Evolutionary conservation across 176 grass and related monocot species (phyloP).

Genomic region (Carex cristatella): DNA sequence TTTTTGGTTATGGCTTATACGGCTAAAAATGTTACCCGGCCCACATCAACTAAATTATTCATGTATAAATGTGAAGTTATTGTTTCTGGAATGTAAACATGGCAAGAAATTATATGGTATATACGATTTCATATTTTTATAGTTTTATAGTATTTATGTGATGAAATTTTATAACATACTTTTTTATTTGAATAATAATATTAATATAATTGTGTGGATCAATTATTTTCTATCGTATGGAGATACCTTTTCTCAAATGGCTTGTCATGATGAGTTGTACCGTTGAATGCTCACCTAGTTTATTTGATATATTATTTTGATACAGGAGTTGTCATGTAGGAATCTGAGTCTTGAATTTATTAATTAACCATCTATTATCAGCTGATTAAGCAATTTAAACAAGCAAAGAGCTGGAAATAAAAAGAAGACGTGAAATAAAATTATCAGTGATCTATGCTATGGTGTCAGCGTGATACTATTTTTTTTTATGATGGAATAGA

Average conservation of each 20-base stretch:
- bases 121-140: too few species aligned
- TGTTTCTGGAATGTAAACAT: neutral
- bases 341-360: neutral
- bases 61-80: neutral
- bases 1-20: neutral
- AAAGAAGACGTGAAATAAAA: neutral
- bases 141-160: too few species aligned
- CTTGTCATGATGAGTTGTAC: too few species aligned
- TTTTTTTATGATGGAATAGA: too few species aligned
- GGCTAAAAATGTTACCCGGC: neutral
- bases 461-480: too few species aligned
- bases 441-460: neutral
- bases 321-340: neutral
- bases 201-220: neutral
- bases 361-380: neutral
- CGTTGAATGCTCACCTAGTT: neutral
- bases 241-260: too few species aligned
- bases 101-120: too few species aligned
- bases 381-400: neutral
- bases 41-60: neutral
- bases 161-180: neutral
- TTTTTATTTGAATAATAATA: neutral
- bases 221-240: neutral
- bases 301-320: neutral
- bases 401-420: neutral